Conservation (phyloP, 2,329 filamentous ascomycete species). For the Aspergillus proliferans region DNA sequence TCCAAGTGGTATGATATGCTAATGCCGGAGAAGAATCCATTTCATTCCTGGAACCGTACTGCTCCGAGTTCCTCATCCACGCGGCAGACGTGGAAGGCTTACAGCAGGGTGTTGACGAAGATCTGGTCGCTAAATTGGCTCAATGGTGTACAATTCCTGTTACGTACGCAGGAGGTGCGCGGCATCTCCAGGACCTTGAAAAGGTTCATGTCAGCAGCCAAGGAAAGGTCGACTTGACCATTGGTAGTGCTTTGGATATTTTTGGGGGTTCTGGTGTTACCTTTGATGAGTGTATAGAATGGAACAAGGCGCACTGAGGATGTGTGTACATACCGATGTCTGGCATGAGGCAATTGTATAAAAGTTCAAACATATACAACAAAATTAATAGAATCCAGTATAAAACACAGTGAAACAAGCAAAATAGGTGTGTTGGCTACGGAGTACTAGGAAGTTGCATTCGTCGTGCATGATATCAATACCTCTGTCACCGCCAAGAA, state of each 20-base stretch:
- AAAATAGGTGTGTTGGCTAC: background rate
- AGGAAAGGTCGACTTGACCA: constrained; percentile 85
- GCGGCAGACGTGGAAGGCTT: constrained; percentile 94
- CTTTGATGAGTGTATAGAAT: constrained; percentile 81
- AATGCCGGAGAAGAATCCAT: constrained; percentile 63
- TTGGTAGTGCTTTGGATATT: constrained; percentile 91
- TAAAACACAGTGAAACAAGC: background rate
- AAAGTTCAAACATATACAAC: background rate
- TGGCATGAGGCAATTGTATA: no score
- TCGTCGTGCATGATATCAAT: background rate
- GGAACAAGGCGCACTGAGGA: constrained; percentile 57
- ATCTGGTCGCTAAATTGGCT: constrained; percentile 68
- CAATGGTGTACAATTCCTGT: constrained; percentile 88
- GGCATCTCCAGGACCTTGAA: constrained; percentile 73
- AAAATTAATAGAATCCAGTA: background rate
- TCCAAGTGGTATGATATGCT: constrained; percentile 5
- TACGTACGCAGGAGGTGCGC: constrained; percentile 92
- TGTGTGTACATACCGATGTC: background rate
- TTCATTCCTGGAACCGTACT: constrained; percentile 74
- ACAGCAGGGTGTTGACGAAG: constrained; percentile 83
- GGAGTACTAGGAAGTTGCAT: background rate
- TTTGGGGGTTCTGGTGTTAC: constrained; percentile 84
- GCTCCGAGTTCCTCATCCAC: constrained; percentile 94
- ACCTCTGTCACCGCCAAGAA: constrained; percentile 10
- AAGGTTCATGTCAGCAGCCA: constrained; percentile 70